Conservation (phyloP, 495 filamentous ascomycete genomes). For the Penicillium longicatenatum region DNA sequence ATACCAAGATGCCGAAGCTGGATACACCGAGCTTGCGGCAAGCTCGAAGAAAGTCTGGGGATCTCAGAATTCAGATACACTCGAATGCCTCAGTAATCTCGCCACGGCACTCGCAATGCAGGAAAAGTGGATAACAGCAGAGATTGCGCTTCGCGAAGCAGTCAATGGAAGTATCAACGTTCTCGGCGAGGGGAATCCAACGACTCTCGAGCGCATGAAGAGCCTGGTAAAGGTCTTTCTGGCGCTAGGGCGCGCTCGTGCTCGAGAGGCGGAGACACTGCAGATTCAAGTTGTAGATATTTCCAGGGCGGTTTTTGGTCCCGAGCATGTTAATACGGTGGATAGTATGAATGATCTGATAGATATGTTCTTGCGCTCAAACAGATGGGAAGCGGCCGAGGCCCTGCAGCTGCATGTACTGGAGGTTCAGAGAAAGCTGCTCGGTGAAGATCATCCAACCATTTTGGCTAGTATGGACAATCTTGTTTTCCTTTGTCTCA, state of each 20-base stretch:
- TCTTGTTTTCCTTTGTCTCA: slow-evolving; percentile 1
- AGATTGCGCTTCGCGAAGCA: not conserved
- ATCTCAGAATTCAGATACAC: not conserved
- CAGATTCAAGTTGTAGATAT: not conserved
- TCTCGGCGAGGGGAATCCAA: not conserved
- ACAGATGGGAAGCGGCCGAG: slow-evolving; percentile 1
- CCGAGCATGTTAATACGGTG: not conserved
- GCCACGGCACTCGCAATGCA: not conserved
- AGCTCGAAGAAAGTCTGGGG: not conserved
- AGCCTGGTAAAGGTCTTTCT: not conserved
- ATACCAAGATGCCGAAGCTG: not conserved
- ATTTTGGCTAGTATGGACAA: slow-evolving; percentile 4
- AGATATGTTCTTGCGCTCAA: not conserved
- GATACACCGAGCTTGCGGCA: not conserved
- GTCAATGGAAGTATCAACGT: not conserved
- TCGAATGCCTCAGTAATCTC: not conserved
- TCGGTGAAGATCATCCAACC: not conserved
- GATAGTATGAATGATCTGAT: slow-evolving; percentile 1
- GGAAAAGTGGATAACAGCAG: not conserved
- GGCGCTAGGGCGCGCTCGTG: not conserved
- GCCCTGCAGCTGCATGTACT: not conserved
- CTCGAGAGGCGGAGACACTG: not conserved
- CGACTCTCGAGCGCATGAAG: not conserved
- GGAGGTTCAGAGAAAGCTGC: not conserved
- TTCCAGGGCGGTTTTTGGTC: not conserved